Evolutionary conservation across 345 rosid species (phyloP).

Genomic region (Eucalyptus lansdowneana): DNA sequence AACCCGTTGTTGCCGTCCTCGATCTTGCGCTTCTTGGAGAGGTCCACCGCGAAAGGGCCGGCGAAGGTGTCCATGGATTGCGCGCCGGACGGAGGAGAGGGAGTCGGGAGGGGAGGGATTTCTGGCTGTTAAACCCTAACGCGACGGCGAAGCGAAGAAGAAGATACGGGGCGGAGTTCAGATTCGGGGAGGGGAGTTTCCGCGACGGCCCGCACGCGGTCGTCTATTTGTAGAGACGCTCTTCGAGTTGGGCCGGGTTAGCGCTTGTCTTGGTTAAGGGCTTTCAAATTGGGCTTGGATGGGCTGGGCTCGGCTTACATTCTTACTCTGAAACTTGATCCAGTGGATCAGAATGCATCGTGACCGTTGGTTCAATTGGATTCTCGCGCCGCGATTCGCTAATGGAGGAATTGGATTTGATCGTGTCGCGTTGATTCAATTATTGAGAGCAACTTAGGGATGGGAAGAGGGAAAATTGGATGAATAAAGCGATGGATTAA

Average conservation of each 20-base stretch:
- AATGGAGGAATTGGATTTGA: background rate
- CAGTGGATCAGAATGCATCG: background rate
- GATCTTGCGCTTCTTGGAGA: background rate
- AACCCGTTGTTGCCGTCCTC: slow-evolving; percentile 39
- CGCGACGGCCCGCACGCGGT: background rate
- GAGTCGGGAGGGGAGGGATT: background rate
- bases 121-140: background rate
- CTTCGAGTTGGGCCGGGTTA: background rate
- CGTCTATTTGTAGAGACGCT: background rate
- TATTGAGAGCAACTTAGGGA: background rate
- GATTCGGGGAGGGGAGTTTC: background rate
- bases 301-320: background rate
- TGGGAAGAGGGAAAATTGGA: background rate
- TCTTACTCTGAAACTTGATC: background rate
- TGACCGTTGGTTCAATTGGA: background rate
- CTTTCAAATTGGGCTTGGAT: background rate
- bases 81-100: background rate
- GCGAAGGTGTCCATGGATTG: background rate
- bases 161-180: background rate
- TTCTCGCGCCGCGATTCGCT: background rate
- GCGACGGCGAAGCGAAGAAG: background rate
- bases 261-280: background rate
- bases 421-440: background rate
- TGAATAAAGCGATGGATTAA: background rate
- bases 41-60: background rate